phyloP scores from a whole-genome alignment of 2,329 filamentous ascomycete species.

The Magnaporthales sp. region DNA sequence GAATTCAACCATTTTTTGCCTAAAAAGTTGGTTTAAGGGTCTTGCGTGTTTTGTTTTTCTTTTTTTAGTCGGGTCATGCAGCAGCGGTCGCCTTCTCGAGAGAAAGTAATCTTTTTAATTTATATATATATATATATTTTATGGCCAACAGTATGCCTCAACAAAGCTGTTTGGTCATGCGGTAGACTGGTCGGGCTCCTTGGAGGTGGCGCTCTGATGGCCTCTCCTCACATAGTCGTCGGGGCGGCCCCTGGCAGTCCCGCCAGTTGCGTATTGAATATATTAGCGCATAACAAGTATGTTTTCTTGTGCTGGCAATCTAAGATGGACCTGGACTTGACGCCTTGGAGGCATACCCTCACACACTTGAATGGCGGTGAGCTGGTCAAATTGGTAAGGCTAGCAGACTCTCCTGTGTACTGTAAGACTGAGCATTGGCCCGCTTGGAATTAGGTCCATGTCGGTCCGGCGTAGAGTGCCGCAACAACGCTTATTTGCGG shows the following conservation, averaged over 20 bases:
- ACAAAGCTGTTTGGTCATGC: background rate
- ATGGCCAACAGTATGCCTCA: background rate
- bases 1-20: background rate
- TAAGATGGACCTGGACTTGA: background rate
- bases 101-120: background rate
- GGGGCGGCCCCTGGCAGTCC: background rate
- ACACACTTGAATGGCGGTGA: background rate
- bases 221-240: background rate
- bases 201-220: background rate
- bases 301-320: too few species aligned
- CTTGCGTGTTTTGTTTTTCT: background rate
- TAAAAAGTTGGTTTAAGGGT: background rate
- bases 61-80: background rate
- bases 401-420: background rate
- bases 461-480: background rate
- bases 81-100: background rate
- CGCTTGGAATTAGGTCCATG: background rate
- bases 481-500: background rate
- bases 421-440: background rate
- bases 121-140: too few species aligned
- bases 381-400: background rate
- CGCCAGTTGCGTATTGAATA: background rate
- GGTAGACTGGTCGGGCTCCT: background rate
- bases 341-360: background rate
- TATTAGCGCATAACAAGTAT: background rate